phyloP scores from a whole-genome alignment of 768 basidiomycete species.

The Hemileccinum impolitum region DNA sequence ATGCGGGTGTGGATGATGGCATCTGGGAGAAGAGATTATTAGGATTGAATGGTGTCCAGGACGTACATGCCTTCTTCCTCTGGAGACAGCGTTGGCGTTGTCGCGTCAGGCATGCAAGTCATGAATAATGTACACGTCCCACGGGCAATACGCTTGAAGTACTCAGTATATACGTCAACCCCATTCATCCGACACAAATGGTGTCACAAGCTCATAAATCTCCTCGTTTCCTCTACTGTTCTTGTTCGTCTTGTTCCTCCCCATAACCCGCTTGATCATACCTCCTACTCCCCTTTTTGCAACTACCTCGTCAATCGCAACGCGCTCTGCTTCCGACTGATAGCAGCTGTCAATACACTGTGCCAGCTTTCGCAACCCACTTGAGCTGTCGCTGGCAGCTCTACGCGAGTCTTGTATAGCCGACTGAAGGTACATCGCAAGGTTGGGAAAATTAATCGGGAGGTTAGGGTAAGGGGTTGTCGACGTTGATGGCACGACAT shows the following conservation, averaged over 20 bases:
- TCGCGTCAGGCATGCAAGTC: conserved; percentile 5
- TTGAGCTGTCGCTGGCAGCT: conserved; percentile 55
- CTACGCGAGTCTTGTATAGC: conserved; percentile 67
- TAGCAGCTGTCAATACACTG: conserved; percentile 69
- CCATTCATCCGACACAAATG: conserved; percentile 76
- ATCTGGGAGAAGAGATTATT: conserved; percentile 43
- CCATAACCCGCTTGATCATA: conserved; percentile 60
- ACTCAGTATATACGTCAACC: too few species aligned
- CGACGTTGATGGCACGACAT: conserved; percentile 61
- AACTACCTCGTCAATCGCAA: conserved; percentile 32
- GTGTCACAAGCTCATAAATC: conserved; percentile 78
- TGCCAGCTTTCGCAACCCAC: conserved; percentile 62
- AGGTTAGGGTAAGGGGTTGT: conserved; percentile 64
- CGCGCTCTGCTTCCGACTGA: conserved; percentile 39
- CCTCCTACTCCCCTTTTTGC: conserved; percentile 44
- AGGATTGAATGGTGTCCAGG: conserved; percentile 11
- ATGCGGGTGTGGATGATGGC: conserved; percentile 78
- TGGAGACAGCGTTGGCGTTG: conserved; percentile 43
- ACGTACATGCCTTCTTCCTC: conserved; percentile 59
- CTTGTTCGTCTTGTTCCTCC: conserved; percentile 45
- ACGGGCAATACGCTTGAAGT: neutral
- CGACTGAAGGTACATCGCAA: conserved; percentile 72
- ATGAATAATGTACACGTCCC: neutral
- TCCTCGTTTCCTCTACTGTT: conserved; percentile 66
- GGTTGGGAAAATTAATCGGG: conserved; percentile 71